Conservation (phyloP, 192 early-diverging fungal genomes). For the Coemansia sp. region DNA sequence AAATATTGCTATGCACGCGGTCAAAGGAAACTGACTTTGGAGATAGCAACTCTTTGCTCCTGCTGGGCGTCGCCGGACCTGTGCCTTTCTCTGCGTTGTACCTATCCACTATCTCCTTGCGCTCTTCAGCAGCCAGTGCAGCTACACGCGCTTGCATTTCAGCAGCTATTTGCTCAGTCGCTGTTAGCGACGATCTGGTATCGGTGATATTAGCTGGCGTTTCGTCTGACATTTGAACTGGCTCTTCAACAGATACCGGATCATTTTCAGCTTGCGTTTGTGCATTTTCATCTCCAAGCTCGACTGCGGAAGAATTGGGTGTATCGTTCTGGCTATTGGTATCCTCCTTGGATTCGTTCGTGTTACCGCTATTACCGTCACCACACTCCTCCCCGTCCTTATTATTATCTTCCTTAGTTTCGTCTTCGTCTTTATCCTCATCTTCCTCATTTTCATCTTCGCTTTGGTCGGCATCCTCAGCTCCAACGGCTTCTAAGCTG, state of each 20-base stretch:
- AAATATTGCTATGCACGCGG: conserved; percentile 42
- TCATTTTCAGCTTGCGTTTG: too few species aligned
- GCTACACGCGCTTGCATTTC: conserved; percentile 36
- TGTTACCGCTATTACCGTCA: too few species aligned
- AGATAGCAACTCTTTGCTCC: not conserved
- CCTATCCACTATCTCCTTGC: conserved; percentile 20
- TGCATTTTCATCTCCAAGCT: too few species aligned
- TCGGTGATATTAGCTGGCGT: not conserved
- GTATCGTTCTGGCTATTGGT: too few species aligned
- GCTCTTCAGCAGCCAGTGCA: conserved; percentile 27
- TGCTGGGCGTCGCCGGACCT: conserved; percentile 17
- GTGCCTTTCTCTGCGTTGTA: conserved; percentile 11
- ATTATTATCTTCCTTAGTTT: not conserved
- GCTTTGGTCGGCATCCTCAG: not conserved
- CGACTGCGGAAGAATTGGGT: too few species aligned
- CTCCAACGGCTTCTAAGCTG: not conserved
- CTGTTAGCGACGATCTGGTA: not conserved
- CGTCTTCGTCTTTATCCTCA: not conserved
- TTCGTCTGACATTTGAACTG: not conserved
- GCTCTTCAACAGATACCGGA: not conserved
- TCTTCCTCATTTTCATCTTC: conserved; percentile 11
- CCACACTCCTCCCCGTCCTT: too few species aligned
- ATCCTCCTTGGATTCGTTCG: too few species aligned
- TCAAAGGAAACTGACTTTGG: conserved; percentile 33
- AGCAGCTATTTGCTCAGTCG: conserved; percentile 28